Evolutionary conservation across 345 rosid species (phyloP), one percentile per base, ranked within the genome.

Genomic region (Balakata baccata): DNA sequence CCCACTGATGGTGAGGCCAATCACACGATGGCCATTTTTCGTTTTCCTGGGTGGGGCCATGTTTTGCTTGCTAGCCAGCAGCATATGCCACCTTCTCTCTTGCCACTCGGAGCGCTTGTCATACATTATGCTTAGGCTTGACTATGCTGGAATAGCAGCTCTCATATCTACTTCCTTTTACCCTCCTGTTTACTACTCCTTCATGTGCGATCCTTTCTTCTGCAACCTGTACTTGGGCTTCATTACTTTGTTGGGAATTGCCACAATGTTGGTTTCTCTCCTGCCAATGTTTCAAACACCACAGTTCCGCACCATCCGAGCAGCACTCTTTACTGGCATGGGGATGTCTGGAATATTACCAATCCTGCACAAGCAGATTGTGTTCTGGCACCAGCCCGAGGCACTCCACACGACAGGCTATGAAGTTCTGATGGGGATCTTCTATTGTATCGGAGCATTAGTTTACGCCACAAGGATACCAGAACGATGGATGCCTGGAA

Each of bases 401-500:
- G 98, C 98, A 8, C 89, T 88, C 79, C 94, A 90, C 84, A 94
- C 97, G 0, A 88, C 98, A 0, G 89, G 95, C 11, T 94, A 89
- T 12, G 98, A 92, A 87, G 57, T 83, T 63, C 78, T 94, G 77
- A 94, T 94, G 98, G 98, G 98, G 34, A 59, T 88, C 59, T 75
- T 87, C 8, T 85, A 90, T 43, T 91, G 92, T 9, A 9, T 87
- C 12, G 97, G 97, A 70, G 98, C 95, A 43, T 69, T 90, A 64
- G 86, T 92, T 45, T 92, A 90, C 60, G 97, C 93, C 0, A 83
- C 90, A 11, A 89, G 98, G 82, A 80, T 92, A 23, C 98, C 97
- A 0, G 94, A 94, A 80, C 78, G 98, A 64, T 94, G 98, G 98
- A 90, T 81, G 95, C 98, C 98, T 0, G 98, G 98, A 8, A 92